These are phyloP conservation scores for Petrea volubilis DNA, from an alignment of 257 asterid species.

Conservation along the genomic window DNA sequence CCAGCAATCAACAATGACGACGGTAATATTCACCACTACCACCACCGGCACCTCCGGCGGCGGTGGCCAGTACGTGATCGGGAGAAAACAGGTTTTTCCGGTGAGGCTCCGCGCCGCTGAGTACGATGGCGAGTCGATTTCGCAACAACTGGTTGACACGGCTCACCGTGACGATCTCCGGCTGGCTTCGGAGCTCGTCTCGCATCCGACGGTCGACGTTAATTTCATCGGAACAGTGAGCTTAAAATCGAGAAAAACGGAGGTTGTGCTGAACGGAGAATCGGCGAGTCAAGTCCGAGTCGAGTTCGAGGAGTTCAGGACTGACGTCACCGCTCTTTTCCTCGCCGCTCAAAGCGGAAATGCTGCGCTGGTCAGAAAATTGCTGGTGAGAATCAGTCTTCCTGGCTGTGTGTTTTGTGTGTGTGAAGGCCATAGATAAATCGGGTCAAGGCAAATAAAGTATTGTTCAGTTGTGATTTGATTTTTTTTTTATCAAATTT, in stretches of 20 bases:
- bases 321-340: slow-evolving; percentile 75
- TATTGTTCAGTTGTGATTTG: too few species aligned
- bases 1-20: slow-evolving; percentile 19
- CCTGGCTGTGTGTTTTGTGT: neutral
- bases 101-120: slow-evolving; percentile 26
- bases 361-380: slow-evolving; percentile 45
- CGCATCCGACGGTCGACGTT: slow-evolving; percentile 51
- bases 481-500: too few species aligned
- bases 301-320: slow-evolving; percentile 72
- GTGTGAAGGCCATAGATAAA: too few species aligned
- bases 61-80: slow-evolving; percentile 28
- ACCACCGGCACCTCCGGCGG: slow-evolving; percentile 16
- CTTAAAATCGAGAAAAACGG: slow-evolving; percentile 56
- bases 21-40: slow-evolving; percentile 26
- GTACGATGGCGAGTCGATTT: slow-evolving; percentile 38
- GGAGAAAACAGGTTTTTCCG: slow-evolving; percentile 34
- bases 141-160: slow-evolving; percentile 63
- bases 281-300: slow-evolving; percentile 49
- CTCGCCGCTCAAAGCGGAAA: slow-evolving; percentile 78
- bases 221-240: slow-evolving; percentile 66
- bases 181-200: slow-evolving; percentile 48
- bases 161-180: slow-evolving; percentile 50
- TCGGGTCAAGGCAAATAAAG: too few species aligned
- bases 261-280: slow-evolving; percentile 62
- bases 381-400: slow-evolving; percentile 51